These are phyloP conservation scores for Scutellaria minor DNA, from an alignment of 257 asterid species.

Conservation along the genomic window DNA sequence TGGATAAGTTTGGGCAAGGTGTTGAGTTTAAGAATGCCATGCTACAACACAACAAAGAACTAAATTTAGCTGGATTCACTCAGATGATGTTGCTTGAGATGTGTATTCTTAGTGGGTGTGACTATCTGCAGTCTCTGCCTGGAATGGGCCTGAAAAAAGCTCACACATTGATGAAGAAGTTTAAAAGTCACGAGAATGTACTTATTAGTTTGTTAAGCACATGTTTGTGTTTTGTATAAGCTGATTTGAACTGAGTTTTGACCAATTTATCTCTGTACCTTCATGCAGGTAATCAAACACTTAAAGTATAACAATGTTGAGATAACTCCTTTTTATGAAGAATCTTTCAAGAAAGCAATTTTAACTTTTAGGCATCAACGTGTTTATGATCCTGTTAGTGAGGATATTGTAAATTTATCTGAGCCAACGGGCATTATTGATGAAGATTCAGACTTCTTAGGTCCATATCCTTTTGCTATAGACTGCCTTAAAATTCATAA, in stretches of 20 bases:
- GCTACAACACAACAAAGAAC: slow-evolving; percentile 75
- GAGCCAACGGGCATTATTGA: slow-evolving; percentile 49
- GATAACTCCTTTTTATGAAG: slow-evolving; percentile 75
- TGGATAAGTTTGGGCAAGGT: slow-evolving; percentile 99
- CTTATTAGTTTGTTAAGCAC: slow-evolving; percentile 29
- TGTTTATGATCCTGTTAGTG: slow-evolving; percentile 72
- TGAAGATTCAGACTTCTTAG: slow-evolving; percentile 77
- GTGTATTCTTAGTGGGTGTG: slow-evolving; percentile 98
- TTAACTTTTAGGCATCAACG: slow-evolving; percentile 89
- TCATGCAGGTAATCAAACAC: slow-evolving; percentile 84
- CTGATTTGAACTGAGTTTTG: slow-evolving; percentile 27
- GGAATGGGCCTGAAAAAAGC: slow-evolving; percentile 98
- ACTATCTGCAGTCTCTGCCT: slow-evolving; percentile 88
- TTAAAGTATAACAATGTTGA: slow-evolving; percentile 67
- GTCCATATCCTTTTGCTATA: slow-evolving; percentile 85
- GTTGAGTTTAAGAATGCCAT: slow-evolving; percentile 68
- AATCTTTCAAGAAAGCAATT: slow-evolving; percentile 83
- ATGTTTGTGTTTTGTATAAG: slow-evolving; percentile 15
- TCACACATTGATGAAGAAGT: slow-evolving; percentile 77
- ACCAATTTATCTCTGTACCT: slow-evolving; percentile 8
- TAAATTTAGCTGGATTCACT: slow-evolving; percentile 74
- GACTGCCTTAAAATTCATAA: slow-evolving; percentile 5
- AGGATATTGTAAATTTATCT: slow-evolving; percentile 67
- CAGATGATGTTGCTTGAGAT: slow-evolving; percentile 91
- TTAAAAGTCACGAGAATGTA: slow-evolving; percentile 74